These are phyloP conservation scores for Roridomyces roridus DNA, from an alignment of 768 basidiomycete species.

Conservation along the genomic window DNA sequence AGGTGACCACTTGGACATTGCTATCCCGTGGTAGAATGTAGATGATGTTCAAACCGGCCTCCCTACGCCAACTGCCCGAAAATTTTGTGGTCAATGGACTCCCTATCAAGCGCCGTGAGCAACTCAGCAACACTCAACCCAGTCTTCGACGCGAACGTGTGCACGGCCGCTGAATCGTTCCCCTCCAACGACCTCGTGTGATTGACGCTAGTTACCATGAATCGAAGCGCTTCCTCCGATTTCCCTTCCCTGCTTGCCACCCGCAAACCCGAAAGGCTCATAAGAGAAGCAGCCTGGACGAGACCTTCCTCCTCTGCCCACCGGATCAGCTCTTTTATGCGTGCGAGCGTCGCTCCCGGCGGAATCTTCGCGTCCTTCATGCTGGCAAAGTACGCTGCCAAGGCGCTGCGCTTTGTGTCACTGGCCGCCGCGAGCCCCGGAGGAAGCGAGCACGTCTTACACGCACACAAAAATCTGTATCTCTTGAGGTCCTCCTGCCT, in stretches of 20 bases:
- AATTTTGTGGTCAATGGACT: background rate
- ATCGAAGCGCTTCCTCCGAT: background rate
- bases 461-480: constrained; percentile 15
- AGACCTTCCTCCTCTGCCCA: constrained; percentile 21
- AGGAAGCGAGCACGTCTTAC: constrained; percentile 7
- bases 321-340: constrained; percentile 3
- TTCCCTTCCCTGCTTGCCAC: constrained; percentile 7
- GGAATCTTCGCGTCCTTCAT: background rate
- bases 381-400: constrained; percentile 5
- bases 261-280: constrained; percentile 14
- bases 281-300: constrained; percentile 10
- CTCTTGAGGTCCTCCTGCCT: background rate
- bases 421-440: background rate
- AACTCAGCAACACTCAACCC: constrained; percentile 4
- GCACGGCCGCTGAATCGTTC: constrained; percentile 10
- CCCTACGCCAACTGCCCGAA: background rate
- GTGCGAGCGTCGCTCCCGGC: background rate
- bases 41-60: no score
- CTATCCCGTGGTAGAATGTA: constrained; percentile 13
- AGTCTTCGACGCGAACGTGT: constrained; percentile 4
- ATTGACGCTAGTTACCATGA: constrained; percentile 1
- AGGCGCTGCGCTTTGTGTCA: constrained; percentile 7
- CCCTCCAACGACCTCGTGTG: constrained; percentile 16
- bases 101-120: constrained; percentile 5
- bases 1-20: constrained; percentile 6